Conservation (phyloP, 1,284 basidiomycete genomes). For the Papiliotrema nemorosa region DNA sequence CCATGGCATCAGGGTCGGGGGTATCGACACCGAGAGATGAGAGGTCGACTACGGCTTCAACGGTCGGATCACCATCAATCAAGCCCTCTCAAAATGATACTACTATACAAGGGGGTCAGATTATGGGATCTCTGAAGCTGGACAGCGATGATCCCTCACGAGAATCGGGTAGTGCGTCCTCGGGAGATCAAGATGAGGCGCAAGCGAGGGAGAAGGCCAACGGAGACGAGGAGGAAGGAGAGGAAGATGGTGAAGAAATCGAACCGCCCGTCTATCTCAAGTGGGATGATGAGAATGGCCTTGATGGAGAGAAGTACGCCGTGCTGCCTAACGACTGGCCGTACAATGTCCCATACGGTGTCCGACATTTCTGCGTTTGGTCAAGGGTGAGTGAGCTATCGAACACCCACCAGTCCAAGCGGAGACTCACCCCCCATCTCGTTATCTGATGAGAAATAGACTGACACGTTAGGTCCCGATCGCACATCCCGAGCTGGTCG, state of each 20-base stretch:
- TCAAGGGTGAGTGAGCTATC: slow-evolving; percentile 30
- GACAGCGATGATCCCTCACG: too few relatives aligned
- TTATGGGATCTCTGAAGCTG: not conserved
- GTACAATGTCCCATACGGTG: slow-evolving; percentile 44
- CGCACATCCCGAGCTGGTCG: slow-evolving; percentile 39
- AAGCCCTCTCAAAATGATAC: too few relatives aligned
- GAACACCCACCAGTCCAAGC: not conserved
- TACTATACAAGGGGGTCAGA: too few relatives aligned
- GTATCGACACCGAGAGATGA: not conserved
- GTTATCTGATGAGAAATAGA: not conserved
- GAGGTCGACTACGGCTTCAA: too few relatives aligned
- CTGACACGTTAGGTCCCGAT: slow-evolving; percentile 35
- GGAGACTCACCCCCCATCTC: not conserved
- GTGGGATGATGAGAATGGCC: slow-evolving; percentile 20
- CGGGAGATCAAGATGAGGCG: not conserved
- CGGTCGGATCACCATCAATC: too few relatives aligned
- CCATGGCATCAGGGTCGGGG: too few relatives aligned
- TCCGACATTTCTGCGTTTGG: slow-evolving; percentile 46
- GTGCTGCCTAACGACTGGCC: slow-evolving; percentile 49
- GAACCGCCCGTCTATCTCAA: slow-evolving; percentile 27
- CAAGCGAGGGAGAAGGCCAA: not conserved
- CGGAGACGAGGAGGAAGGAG: slow-evolving; percentile 4
- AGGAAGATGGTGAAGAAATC: slow-evolving; percentile 15
- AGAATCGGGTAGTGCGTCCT: not conserved
- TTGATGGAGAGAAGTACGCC: slow-evolving; percentile 38